Conservation (phyloP, 1,139 yeast species). For the Petasospora fabianii region DNA sequence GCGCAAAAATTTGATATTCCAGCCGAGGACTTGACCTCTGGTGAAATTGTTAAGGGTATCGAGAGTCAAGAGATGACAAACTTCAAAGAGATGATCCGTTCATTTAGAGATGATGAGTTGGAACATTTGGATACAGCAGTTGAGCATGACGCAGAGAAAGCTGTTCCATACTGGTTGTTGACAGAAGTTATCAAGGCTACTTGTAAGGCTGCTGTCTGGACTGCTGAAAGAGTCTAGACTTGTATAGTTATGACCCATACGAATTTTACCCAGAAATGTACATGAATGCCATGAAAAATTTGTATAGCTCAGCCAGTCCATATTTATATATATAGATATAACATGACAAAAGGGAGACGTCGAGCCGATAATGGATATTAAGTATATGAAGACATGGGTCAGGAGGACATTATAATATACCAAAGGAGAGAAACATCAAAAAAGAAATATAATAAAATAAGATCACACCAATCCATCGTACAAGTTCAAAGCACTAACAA, state of each 20-base stretch:
- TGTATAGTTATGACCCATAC: no score
- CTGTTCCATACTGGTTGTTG: conserved; percentile 84
- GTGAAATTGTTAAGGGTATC: conserved; percentile 31
- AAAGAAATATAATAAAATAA: not conserved
- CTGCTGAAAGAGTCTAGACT: conserved; percentile 81
- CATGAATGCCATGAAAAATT: no score
- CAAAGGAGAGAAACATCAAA: not conserved
- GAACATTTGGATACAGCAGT: conserved; percentile 95
- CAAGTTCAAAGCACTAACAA: conserved; percentile 70
- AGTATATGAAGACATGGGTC: no score
- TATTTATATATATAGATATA: no score
- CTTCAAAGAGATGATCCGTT: conserved; percentile 61
- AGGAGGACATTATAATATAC: no score
- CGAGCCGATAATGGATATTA: no score
- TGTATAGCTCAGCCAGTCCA: no score
- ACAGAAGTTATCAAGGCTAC: conserved; percentile 85
- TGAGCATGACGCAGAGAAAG: conserved; percentile 85
- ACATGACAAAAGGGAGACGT: no score
- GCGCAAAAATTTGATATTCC: conserved; percentile 54
- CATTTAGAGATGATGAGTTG: conserved; percentile 90
- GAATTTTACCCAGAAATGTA: no score
- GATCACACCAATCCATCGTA: conserved; percentile 71
- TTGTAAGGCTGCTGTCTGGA: conserved; percentile 85
- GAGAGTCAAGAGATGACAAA: conserved; percentile 50
- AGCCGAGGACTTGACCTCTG: conserved; percentile 40